Base-by-base conservation (phyloP, 371 early-diverging fungal species). In the Smittium culicis region DNA sequence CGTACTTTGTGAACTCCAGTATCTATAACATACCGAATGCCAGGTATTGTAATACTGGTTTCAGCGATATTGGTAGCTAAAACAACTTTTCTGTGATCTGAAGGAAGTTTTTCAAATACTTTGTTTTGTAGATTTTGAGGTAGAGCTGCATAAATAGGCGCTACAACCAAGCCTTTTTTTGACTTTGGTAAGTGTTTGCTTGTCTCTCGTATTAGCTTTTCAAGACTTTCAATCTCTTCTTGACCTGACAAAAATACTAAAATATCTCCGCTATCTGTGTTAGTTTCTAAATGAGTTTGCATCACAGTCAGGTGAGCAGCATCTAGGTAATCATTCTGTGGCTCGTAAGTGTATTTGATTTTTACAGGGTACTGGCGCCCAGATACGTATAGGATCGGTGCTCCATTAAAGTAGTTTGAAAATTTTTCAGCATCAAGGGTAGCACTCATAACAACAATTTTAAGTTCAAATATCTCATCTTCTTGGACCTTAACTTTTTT, bases 41-140 rank as follows among this genome's bases (percentile, higher is more conserved):
- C 88, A 24, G 96, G 96, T 59, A 99, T 98, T 1, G 99, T 99
- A 27, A 99, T 84, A 24, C 94, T 93, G 0, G 99, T 99, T 79
- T 99, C 99, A 2, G 99, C 98, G 14, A 99, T 95, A 74, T 99
- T 99, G 31, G 99, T 99, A 8, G 97, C 93, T 34, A 99, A 82
- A 14, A 99, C 94, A 71, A 92, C 90, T 33, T 96, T 79, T 24
- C 98, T 85, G n/a, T 87, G 82, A 45, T 94, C 94, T 29, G 85
- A 83, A 2, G 96, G 96, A 33, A 90, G 88, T 14, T 85, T 80
- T 64, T 90, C 82, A 78, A 97, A 97, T 0, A 96, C 92, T 54
- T 85, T 82, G 73, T 92, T 77, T 75, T 97, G 95, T 33, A 89
- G 87, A 54, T 87, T 87, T 0, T 92, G 89, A 2, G 96, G 88